Base-by-base conservation (phyloP, 352 stramenopile species). In the Phytophthora syringae region DNA sequence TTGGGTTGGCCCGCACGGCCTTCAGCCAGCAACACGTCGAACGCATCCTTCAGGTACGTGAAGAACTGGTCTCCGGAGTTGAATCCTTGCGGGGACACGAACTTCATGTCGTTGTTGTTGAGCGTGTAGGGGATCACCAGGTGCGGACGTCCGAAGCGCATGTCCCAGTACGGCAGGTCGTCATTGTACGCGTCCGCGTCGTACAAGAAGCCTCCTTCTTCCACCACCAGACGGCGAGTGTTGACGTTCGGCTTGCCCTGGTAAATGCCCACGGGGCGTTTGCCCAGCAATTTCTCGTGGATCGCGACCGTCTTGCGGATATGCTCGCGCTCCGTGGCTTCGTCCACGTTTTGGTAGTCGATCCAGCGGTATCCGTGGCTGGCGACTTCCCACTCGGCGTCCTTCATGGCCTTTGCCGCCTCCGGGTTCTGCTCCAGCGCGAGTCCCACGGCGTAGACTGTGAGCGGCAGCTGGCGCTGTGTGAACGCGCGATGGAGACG, bases 21-120 rank as follows among this genome's bases (percentile, higher is more conserved):
- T 78, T 99, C 96, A 25, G 90, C 80, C n/a, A 98, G 74, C 51
- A 96, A 62, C 53, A 93, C 83, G 51, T 97, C 89, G 52, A 97
- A 92, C 16, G 89, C 70, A 52, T 97, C 89, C 36, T 98, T 98
- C 51, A 99, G 79, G 74, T 98, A 97, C 13, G 84, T 92, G 67
- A 87, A 94, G 74, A 98, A 99, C 73, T 98, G 89, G 50, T 97
- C 84, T 51, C 90, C 90, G 28, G 80, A 90, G 49, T 95, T 97
- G 76, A 98, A 98, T 55, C 95, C 93, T 69, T 96, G 91, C 39
- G 89, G 70, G 15, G 88, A 91, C 10, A 95, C 92, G 72, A 98
- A 99, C 72, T 96, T 89, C 95, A 99, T 98, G 72, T 99, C 95
- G 78, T 98, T 98, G 64, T 98, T 97, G 54, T 86, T 95, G 27